Evolutionary conservation across 805 yeast species (phyloP).

Genomic region (Suhomyces sp.): DNA sequence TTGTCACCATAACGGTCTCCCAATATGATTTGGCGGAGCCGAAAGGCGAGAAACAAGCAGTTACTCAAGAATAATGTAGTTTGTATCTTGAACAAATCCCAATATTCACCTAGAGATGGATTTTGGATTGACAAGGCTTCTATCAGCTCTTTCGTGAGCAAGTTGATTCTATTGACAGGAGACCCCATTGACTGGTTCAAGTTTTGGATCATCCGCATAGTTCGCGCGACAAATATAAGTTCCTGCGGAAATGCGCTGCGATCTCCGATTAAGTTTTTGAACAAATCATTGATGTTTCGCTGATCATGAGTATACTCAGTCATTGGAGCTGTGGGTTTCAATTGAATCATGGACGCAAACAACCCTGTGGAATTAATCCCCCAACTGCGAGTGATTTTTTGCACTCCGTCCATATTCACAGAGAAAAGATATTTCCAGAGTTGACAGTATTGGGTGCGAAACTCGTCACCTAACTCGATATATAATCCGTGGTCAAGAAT

Average conservation of each 20-base stretch:
- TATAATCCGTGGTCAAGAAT: constrained; percentile 76
- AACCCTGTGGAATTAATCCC: constrained; percentile 66
- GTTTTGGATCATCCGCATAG: constrained; percentile 74
- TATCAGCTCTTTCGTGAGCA: constrained; percentile 58
- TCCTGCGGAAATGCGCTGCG: constrained; percentile 65
- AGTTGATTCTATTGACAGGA: constrained; percentile 69
- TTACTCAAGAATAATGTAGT: constrained; percentile 26
- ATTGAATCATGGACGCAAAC: constrained; percentile 54
- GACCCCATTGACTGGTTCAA: constrained; percentile 63
- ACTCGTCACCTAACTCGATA: constrained; percentile 48
- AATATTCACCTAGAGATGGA: constrained; percentile 7
- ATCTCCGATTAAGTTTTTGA: constrained; percentile 58
- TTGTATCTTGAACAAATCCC: constrained; percentile 19
- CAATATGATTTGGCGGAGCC: constrained; percentile 31
- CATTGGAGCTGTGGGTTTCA: constrained; percentile 38
- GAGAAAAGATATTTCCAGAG: constrained; percentile 65
- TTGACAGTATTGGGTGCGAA: constrained; percentile 54
- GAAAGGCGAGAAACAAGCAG: constrained; percentile 29
- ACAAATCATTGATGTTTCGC: constrained; percentile 40
- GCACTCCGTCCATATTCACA: constrained; percentile 47
- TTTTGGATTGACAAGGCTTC: constrained; percentile 11
- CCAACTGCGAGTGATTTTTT: constrained; percentile 54
- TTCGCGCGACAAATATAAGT: constrained; percentile 60
- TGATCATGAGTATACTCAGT: background rate
- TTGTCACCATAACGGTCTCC: constrained; percentile 32